Percentiles rank a stretch among this genome's conserved stretches.
phyloP scores from a whole-genome alignment of 2,329 filamentous ascomycete genomes.

The Metarhizium humberi region DNA sequence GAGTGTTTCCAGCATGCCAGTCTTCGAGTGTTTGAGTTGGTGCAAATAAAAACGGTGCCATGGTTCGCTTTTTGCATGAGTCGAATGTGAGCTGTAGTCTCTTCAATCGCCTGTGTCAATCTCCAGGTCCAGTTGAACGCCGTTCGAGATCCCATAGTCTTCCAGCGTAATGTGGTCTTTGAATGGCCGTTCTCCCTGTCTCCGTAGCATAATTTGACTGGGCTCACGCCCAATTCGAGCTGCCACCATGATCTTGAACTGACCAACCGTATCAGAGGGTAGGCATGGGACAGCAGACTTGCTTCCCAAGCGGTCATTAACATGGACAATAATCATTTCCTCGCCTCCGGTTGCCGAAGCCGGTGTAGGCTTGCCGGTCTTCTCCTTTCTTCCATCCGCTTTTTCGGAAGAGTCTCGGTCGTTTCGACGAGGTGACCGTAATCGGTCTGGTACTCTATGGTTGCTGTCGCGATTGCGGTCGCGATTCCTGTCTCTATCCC shows the following conservation, averaged over 20 bases:
- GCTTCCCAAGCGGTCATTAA: conserved; percentile 95
- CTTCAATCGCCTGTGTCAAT: conserved; percentile 50
- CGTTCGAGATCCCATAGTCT: conserved; percentile 91
- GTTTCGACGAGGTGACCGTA: conserved; percentile 12
- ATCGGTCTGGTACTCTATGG: conserved; percentile 8
- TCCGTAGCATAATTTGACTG: conserved; percentile 83
- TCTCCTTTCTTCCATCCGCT: conserved; percentile 20
- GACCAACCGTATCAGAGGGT: conserved; percentile 70
- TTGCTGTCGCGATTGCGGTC: conserved; percentile 15
- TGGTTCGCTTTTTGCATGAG: too few species aligned
- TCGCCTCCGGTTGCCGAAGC: conserved; percentile 34
- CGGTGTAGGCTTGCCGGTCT: conserved; percentile 21
- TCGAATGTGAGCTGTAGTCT: not conserved
- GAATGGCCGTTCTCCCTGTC: conserved; percentile 87
- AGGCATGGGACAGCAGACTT: conserved; percentile 89
- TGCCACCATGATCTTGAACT: conserved; percentile 88
- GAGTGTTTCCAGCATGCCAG: too few species aligned
- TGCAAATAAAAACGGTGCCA: too few species aligned
- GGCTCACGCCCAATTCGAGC: conserved; percentile 81
- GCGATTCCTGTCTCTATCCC: conserved; percentile 20
- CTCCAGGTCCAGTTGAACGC: conserved; percentile 60
- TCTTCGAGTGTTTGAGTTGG: too few species aligned
- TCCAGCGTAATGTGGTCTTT: conserved; percentile 82
- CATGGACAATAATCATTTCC: conserved; percentile 86
- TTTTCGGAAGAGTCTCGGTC: conserved; percentile 25